A percentile compares a stretch with the other conserved stretches of the same genome.
These are phyloP conservation scores for Leucocoprinus leucothites DNA, from an alignment of 768 basidiomycete genomes.

Conservation along the genomic window DNA sequence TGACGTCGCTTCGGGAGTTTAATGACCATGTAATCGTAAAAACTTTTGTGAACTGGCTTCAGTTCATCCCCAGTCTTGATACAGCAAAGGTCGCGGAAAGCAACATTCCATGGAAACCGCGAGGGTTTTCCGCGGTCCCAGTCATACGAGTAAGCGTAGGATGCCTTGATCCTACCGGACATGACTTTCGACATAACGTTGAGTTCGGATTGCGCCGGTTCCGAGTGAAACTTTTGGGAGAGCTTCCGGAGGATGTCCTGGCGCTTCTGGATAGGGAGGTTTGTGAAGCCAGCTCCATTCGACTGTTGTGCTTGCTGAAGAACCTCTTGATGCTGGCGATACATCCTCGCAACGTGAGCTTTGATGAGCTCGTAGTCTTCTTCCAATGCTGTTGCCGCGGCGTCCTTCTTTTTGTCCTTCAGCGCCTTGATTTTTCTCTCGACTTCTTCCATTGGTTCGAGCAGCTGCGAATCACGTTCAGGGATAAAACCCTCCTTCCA, in stretches of 20 bases:
- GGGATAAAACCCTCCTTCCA: background rate
- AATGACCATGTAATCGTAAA: conserved; percentile 42
- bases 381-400: background rate
- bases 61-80: conserved; percentile 44
- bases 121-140: conserved; percentile 19
- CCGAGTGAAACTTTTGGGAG: conserved; percentile 40
- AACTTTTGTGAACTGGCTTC: conserved; percentile 40
- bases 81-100: conserved; percentile 46
- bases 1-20: conserved; percentile 19
- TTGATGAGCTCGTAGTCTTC: conserved; percentile 35
- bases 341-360: conserved; percentile 37
- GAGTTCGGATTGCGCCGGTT: conserved; percentile 20
- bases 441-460: conserved; percentile 1
- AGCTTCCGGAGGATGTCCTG: conserved; percentile 50
- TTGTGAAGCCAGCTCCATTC: conserved; percentile 24
- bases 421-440: background rate
- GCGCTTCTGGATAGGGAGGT: conserved; percentile 40
- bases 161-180: conserved; percentile 42
- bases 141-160: conserved; percentile 51
- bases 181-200: conserved; percentile 27
- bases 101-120: conserved; percentile 46
- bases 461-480: background rate
- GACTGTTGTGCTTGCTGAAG: conserved; percentile 9
- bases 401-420: background rate
- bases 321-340: conserved; percentile 25